Evolutionary conservation across 257 asterid genomes (phyloP).

Genomic region (Coffea eugenioides): DNA sequence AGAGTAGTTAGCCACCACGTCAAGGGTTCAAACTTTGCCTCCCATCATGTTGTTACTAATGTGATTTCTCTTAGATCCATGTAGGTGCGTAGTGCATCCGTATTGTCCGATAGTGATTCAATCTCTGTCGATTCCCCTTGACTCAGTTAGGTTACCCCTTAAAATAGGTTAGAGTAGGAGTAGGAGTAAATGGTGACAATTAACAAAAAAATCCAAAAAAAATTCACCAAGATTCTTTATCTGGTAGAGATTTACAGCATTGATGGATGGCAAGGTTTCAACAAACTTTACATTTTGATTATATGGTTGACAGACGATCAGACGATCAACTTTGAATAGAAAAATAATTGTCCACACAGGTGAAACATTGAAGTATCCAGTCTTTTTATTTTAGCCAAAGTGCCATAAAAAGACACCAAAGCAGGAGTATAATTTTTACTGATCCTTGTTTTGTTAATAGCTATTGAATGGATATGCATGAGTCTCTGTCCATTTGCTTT

Average conservation of each 20-base stretch:
- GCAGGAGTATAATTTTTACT: neutral
- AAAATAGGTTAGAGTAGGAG: too few species aligned
- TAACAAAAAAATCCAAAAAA: too few species aligned
- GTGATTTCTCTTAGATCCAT: too few species aligned
- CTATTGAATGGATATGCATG: slow-evolving; percentile 16
- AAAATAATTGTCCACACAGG: neutral
- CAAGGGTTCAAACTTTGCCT: too few species aligned
- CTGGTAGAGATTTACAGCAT: neutral
- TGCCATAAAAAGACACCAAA: neutral
- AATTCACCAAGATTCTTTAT: neutral
- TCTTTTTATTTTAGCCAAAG: neutral
- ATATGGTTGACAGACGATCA: neutral
- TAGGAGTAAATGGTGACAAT: too few species aligned
- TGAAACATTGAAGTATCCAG: neutral
- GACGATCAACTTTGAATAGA: neutral
- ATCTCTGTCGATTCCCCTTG: too few species aligned
- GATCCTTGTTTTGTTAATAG: neutral
- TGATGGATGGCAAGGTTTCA: neutral
- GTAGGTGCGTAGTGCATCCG: too few species aligned
- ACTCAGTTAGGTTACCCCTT: too few species aligned
- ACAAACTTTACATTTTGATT: neutral
- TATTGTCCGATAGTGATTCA: too few species aligned
- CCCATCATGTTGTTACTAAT: too few species aligned
- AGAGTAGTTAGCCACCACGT: too few species aligned
- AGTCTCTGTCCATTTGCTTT: slow-evolving; percentile 13